Conservation (phyloP, 106 monocot species). For the Allium cepa region DNA sequence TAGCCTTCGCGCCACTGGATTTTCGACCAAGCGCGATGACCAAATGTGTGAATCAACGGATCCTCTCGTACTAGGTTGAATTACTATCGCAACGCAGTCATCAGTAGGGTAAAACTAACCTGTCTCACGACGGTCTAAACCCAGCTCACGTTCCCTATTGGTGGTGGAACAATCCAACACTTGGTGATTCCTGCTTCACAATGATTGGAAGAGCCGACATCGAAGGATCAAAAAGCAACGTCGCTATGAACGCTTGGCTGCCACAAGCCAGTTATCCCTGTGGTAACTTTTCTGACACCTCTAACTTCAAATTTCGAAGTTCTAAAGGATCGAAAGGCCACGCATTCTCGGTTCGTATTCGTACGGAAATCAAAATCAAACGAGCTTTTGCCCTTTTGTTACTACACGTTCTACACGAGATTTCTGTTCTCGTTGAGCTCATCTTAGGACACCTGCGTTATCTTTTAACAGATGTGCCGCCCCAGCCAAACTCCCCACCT, state of each 20-base stretch:
- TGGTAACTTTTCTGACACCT: conserved; percentile 85
- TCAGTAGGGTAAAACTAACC: conserved; percentile 28
- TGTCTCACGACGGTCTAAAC: conserved; percentile 24
- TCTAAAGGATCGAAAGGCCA: no score
- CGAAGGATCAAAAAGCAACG: neutral
- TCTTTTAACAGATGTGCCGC: conserved; percentile 24
- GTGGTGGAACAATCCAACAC: conserved; percentile 26
- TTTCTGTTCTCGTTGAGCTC: conserved; percentile 38
- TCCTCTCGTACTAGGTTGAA: conserved; percentile 1
- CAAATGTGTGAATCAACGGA: conserved; percentile 55
- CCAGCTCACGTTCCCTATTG: conserved; percentile 30
- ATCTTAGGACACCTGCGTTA: conserved; percentile 27
- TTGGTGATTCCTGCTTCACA: conserved; percentile 31
- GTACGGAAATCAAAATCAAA: no score
- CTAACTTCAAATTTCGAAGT: conserved; percentile 72
- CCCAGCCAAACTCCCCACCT: conserved; percentile 27
- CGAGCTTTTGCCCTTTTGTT: no score
- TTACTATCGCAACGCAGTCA: conserved; percentile 19
- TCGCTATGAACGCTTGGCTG: conserved; percentile 22
- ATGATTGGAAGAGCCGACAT: conserved; percentile 18
- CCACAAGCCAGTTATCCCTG: conserved; percentile 37
- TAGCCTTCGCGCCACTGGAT: no score
- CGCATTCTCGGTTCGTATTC: no score
- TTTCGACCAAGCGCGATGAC: conserved; percentile 77
- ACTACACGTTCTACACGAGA: no score